A percentile compares a stretch with the other conserved stretches of the same genome.
phyloP scores from a whole-genome alignment of 495 filamentous ascomycete species.

The Talaromyces wortmannii region DNA sequence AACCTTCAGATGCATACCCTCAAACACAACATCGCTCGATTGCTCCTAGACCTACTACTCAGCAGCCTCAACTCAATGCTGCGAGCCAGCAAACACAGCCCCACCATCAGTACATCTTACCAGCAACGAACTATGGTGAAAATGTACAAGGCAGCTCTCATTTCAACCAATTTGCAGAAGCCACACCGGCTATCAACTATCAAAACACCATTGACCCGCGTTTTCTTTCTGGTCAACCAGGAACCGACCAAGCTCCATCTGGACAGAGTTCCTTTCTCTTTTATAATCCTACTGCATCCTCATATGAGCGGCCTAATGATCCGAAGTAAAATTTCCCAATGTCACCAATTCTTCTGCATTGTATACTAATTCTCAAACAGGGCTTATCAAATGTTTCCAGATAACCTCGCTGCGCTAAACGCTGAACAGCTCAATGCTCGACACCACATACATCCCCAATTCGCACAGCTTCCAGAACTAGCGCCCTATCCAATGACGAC shows the following conservation, averaged over 20 bases:
- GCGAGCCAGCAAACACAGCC: neutral
- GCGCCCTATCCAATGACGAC: neutral
- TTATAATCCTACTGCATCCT: constrained; percentile 13
- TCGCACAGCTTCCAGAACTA: neutral
- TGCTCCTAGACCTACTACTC: constrained; percentile 1
- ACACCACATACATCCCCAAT: neutral
- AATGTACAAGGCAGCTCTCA: neutral
- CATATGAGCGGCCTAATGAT: constrained; percentile 16
- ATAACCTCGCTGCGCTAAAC: neutral
- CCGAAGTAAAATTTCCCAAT: constrained; percentile 16
- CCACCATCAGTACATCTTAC: constrained; percentile 4
- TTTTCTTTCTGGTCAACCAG: constrained; percentile 24
- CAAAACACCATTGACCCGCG: constrained; percentile 36
- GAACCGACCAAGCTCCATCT: constrained; percentile 11
- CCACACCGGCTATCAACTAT: constrained; percentile 14
- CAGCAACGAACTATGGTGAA: neutral
- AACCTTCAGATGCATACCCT: neutral
- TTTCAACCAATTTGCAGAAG: constrained; percentile 21
- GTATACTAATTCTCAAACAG: neutral
- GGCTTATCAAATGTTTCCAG: constrained; percentile 3
- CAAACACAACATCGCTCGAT: constrained; percentile 5
- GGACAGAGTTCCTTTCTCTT: constrained; percentile 24
- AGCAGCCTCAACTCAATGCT: neutral
- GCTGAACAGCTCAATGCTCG: constrained; percentile 5
- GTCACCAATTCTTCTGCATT: neutral